Evolutionary conservation across 202 grass and related monocot species (phyloP), one percentile per base, ranked within the genome.

Genomic region (Saccharum hybrid): DNA sequence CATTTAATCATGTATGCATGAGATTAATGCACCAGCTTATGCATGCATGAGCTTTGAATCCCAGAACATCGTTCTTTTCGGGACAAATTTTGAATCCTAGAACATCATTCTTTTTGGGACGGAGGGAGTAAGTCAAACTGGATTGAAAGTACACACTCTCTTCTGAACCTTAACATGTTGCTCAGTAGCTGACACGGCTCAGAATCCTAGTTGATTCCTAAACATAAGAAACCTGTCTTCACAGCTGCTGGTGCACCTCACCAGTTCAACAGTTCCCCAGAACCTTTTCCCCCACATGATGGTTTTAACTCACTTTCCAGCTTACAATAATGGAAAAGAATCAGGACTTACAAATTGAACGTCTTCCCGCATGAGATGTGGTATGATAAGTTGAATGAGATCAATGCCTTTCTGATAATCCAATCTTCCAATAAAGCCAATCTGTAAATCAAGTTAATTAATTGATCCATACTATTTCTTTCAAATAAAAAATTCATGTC

Each of bases 371-470:
- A 98, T 73, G 60, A 98, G 86, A 63, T 96, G 81, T 43, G 91
- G 91, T 57, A 96, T 77, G 62, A 88, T 84, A 5, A 89, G 81
- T 74, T 83, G 82, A 79, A 98, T 93, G 71, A 98, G 83, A 88
- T 96, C 96, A 84, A 88, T 94, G 65, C 96, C 96, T 90, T 98
- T 98, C 79, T 98, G 96, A 78, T 96, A 94, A 63, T 96, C 96
- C 87, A 98, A 82, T 75, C 96, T 92, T 90, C 96, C 96, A 90
- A 98, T 98, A 84, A 96, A 98, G 42, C 96, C 96, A 85, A 98
- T 93, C 93, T 98, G 85, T 71, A 31, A 94, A 88, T 65, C 21
- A 85, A 79, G 66, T 6, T 85, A 65, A 82, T 72, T 64, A 60
- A 67, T 71, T 62, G 72, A 81, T 26, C 19, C n/a, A 33, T 34